Evolutionary conservation across 106 monocot genomes (phyloP), one percentile per base, ranked within the genome.

Genomic region (Agapanthus africanus): DNA sequence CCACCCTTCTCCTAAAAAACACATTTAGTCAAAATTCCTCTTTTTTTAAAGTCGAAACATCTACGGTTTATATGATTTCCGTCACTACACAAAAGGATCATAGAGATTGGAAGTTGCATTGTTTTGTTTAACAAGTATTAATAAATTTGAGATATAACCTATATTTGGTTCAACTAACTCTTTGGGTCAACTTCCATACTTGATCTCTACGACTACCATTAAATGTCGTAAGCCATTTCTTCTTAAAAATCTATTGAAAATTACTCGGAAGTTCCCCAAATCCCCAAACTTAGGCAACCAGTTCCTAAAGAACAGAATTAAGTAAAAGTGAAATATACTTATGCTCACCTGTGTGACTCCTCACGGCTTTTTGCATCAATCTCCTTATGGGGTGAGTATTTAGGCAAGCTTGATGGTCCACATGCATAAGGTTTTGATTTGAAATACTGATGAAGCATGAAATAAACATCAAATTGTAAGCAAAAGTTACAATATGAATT

Each of bases 351-450:
- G 42, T 52, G 78, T 68, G 69, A 61, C 35, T 83, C 83, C 51
- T 95, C 83, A 13, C 85, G 91, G 44, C 49, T 52, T 70, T 95
- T 91, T 59, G 85, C 87, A 79, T 95, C 94, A 14, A 95, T 95
- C 81, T 95, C 94, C 68, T 88, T 87, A 44, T 79, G 85, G 56
- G 94, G 91, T 41, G 87, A 65, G 62, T 95, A 95, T 46, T 79
- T 81, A 7, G 90, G 94, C 85, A 90, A 83, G 72, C 79, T 81
- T 38, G 85, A 83, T n/a, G 94, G 94, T 37, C 91, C 91, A 63
- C 85, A 91, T 39, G 91, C 91, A 66, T 75, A 76, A 35, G 94
- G 94, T 59, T 71, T 77, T 62, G 85, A 79, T 49, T 27, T 81
- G 70, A 95, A 95, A 73, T 90, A 95, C 94, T 94, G 84, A 15